Evolutionary conservation across 495 filamentous ascomycete species (phyloP), one percentile per base, ranked within the genome.

Genomic region (Echria macrotheca): DNA sequence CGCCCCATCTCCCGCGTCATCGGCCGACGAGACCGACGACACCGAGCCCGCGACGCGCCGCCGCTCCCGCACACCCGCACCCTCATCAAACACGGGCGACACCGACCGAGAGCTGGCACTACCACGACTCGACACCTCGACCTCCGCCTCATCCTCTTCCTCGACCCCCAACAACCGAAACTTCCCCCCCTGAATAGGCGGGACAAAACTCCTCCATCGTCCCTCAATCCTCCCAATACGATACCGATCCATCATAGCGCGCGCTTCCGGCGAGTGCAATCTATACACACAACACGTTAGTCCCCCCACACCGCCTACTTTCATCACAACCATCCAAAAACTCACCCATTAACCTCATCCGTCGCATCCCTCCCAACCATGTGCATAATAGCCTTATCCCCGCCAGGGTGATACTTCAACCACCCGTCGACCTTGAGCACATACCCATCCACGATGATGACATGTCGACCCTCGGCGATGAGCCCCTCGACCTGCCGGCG

Each of bases 301-400:
- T 18, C n/a, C 5, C 40, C 5, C 19, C 12, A 5, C 7, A 39
- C 25, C 32, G 50, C 24, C 33, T 38, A 25, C 49, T 29, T 44
- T 47, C 33, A 23, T 14, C 24, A 4, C 29, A n/a, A n/a, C n/a
- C n/a, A n/a, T n/a, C n/a, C n/a, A 19, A 52, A 18, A 2, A 82
- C 88, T 48, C 77, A 96, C 88, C 80, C 84, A 67, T 86, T 89
- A 58, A 96, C 84, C 68, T 97, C 93, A 66, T 96, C 89, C 14
- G 93, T 96, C 29, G 89, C 94, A 82, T 98, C 93, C 69, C 88
- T 79, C 43, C 93, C 93, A 42, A 98, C 83, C 89, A 97, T 91
- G 64, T 98, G 93, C 66, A 79, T 72, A 52, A 98, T 95, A 18
- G 94, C 78, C 67, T 89, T 95, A 57, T 91, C 86, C 38, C 93